Evolutionary conservation across 2,329 filamentous ascomycete species (phyloP), one percentile per base, ranked within the genome.

Genomic region (Aspergillus phoenicis): DNA sequence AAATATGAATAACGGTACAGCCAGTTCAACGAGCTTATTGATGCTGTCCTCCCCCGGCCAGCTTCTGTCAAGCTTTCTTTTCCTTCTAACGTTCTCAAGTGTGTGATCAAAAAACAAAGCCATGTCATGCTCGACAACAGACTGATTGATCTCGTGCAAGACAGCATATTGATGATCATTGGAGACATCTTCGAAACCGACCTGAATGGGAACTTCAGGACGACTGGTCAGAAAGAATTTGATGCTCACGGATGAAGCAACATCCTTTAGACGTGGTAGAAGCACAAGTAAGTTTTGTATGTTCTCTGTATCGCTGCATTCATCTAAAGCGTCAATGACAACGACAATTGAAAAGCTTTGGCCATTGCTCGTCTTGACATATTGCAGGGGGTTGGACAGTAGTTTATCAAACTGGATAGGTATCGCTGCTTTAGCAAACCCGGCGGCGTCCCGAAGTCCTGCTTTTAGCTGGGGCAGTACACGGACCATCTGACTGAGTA

Each of bases 361-460:
- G 53, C 13, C 41, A 33, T 22, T 13, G 33, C 20, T 30, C 39
- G n/a, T 58, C 1, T 62, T 39, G 17, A 62, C n/a, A 11, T 38
- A 22, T 2, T 57, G 26, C 7, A 74, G 53, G 13, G 70, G 72
- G n/a, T 64, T 52, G 17, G 67, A 57, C n/a, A 74, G 20, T 1
- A 75, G 64, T 30, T 70, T 62, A 1, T 69, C 45, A 51, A 69
- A 75, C 33, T 75, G 70, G 20, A 73, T 61, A 8, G 60, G 43
- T 58, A 68, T 70, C 52, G 43, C 52, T 28, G 62, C 61, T 48
- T 74, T 72, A 33, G 62, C 47, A 26, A 62, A 65, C 58, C 71
- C 64, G 13, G 74, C 58, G 13, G 62, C 63, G 13, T 67, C 55
- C 45, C 48, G 45, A 8, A 72, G 43, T 17, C 8, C 38, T 36